Percentiles rank a stretch among this genome's conserved stretches.
Conservation (phyloP, 2,329 filamentous ascomycete species). For the Xylariaceae sp. region DNA sequence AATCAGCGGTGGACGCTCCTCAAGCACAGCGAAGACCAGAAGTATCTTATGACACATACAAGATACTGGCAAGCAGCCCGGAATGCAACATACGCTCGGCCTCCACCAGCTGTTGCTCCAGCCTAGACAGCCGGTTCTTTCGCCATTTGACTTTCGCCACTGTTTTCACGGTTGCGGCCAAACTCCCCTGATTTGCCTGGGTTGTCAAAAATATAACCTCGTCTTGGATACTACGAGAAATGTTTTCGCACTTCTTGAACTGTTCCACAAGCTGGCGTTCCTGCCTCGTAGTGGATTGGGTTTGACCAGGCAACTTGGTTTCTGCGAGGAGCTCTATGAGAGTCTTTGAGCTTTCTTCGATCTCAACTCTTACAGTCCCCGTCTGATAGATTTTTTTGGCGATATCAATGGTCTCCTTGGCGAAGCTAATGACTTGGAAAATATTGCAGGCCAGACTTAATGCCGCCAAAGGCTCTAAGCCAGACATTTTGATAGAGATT, state of each 20-base stretch:
- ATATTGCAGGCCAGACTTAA: not conserved
- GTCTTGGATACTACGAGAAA: not conserved
- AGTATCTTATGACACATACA: too few species aligned
- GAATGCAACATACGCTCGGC: not conserved
- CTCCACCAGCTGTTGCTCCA: not conserved
- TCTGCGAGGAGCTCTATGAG: not conserved
- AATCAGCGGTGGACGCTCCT: too few species aligned
- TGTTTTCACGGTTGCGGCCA: not conserved
- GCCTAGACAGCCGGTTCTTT: not conserved
- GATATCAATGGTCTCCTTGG: not conserved
- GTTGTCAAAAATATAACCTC: not conserved
- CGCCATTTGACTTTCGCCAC: not conserved
- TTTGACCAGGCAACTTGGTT: not conserved
- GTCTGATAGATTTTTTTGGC: not conserved
- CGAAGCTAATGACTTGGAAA: not conserved
- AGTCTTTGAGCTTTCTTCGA: not conserved
- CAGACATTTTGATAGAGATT: not conserved
- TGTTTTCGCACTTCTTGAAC: not conserved
- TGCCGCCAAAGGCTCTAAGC: not conserved
- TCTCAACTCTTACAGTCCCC: not conserved
- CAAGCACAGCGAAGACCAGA: too few species aligned
- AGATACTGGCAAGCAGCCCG: not conserved
- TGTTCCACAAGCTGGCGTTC: not conserved
- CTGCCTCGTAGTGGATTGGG: not conserved
- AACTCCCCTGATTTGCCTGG: not conserved